phyloP scores from a whole-genome alignment of 305 asterid genomes.

The Euphrasia arctica region DNA sequence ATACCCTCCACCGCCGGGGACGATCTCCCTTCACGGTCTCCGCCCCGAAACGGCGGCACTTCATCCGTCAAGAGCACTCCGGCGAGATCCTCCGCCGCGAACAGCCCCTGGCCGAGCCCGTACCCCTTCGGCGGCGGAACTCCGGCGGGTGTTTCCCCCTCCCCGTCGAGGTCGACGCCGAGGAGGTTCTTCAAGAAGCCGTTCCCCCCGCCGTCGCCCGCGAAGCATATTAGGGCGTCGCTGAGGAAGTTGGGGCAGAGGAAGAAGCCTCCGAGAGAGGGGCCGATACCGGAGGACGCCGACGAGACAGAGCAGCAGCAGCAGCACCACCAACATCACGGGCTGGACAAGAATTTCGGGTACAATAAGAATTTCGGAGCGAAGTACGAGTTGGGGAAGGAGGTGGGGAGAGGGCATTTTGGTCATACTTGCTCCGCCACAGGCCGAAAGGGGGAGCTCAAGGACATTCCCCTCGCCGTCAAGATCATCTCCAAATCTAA shows the following conservation, averaged over 20 bases:
- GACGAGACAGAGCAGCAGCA: slow-evolving; percentile 27
- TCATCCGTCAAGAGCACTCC: slow-evolving; percentile 62
- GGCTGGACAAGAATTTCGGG: slow-evolving; percentile 78
- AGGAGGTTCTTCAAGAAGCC: slow-evolving; percentile 73
- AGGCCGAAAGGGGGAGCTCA: slow-evolving; percentile 76
- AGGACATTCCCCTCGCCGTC: slow-evolving; percentile 74
- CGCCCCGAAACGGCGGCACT: slow-evolving; percentile 31
- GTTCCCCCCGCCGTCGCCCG: slow-evolving; percentile 94
- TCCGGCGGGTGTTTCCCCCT: slow-evolving; percentile 65
- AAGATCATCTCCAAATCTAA: slow-evolving; percentile 91
- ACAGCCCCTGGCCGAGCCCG: slow-evolving; percentile 86
- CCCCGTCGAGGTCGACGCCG: slow-evolving; percentile 91
- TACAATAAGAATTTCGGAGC: slow-evolving; percentile 83
- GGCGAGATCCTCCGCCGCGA: slow-evolving; percentile 60
- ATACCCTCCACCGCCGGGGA: slow-evolving; percentile 29
- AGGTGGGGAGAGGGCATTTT: slow-evolving; percentile 94
- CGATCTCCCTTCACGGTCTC: slow-evolving; percentile 31
- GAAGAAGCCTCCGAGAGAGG: slow-evolving; percentile 60
- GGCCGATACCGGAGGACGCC: slow-evolving; percentile 84
- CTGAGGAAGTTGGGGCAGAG: slow-evolving; percentile 68
- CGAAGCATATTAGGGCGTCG: slow-evolving; percentile 92
- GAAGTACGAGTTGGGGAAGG: slow-evolving; percentile 87
- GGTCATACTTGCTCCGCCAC: slow-evolving; percentile 88
- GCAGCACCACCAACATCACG: slow-evolving; percentile 35
- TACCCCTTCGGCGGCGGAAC: slow-evolving; percentile 50